Evolutionary conservation across 78 protist species (phyloP), one percentile per base, ranked within the genome.

Genomic region (Mantamonas sphyraenae): DNA sequence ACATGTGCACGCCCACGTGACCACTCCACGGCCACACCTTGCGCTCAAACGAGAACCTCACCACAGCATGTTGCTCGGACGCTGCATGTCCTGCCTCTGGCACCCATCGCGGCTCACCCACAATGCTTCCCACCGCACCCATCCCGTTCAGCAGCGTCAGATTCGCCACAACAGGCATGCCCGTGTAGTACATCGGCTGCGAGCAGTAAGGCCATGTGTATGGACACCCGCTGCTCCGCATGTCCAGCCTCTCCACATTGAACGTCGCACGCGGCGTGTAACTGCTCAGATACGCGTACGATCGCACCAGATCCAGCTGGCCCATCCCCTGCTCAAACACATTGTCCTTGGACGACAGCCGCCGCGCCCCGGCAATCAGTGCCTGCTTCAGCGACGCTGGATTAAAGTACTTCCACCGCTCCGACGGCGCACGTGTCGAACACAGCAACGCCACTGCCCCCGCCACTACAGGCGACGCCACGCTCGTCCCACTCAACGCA

Each of bases 381-480:
- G 77, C 80, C 68, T 90, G 92, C 71, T 85, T 90, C 40, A 87
- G 39, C 19, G 60, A 22, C 4, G 91, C 86, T 0, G 90, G 91
- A 64, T 88, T 90, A 35, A 79, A 37, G 4, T 63, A n/a, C 19
- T 33, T 7, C 24, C 56, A 7, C 47, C 0, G 43, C 17, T 0
- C 19, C 17, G 31, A 43, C 68, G 64, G 34, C 2, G 47, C 24
- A 34, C 24, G 57, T 16, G 64, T 16, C n/a, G 64, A 60, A 60
- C 12, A 10, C 69, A 89, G 38, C 3, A 73, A 69, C 2, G 88
- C 58, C 45, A 85, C 73, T 24, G 74, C 86, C 43, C 98, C 96
- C 3, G 95, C 77, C 5, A 95, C 96, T 1, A 95, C 92, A 0
- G 97, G 98, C n/a, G 94, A 76, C 2, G 98, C 90, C 2, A 92